Base-by-base conservation (phyloP, 371 early-diverging fungal genomes). In the Choanephora cucurbitarum region DNA sequence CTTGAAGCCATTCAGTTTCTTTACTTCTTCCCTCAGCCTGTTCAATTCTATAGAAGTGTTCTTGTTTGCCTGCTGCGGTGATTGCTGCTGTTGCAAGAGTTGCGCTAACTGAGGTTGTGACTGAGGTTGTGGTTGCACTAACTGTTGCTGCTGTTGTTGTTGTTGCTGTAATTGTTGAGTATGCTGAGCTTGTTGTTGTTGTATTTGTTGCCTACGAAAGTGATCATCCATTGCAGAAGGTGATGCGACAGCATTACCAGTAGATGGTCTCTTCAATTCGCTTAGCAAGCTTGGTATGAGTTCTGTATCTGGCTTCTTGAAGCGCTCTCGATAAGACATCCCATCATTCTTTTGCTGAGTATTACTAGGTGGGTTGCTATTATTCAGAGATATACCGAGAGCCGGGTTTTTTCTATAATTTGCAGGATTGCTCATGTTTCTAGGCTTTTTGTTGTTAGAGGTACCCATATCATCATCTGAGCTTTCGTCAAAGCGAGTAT, bases 401-500 rank as follows among this genome's bases (percentile, higher is more conserved):
- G 19, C 34, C 11, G 37, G 21, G n/a, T 47, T 14, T 8, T 55
- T 55, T 28, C 18, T 19, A 18, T 49, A 48, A n/a, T 22, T 37
- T 18, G 22, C 31, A 33, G n/a, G 34, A 23, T 34, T 37, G 44
- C 21, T 54, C 15, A 0, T 17, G 21, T 7, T 42, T 21, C 14
- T 40, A 28, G 21, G 23, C 22, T 49, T 55, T 14, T 49, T 11
- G 33, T 49, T 64, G 11, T 34, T 58, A 17, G 47, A 45, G 19
- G 64, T 63, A 22, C 64, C 60, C 57, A 67, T 59, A 45, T 64
- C 63, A 59, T 67, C 67, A 37, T 37, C 37, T 37, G 37, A 37
- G 31, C 45, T 55, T n/a, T 51, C 55, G 18, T 47, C 60, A 11
- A 24, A 31, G 24, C 41, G 44, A 32, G 22, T 42, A 40, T 48